Evolutionary conservation across 2,329 filamentous ascomycete genomes (phyloP).

Genomic region (Didymella exigua): DNA sequence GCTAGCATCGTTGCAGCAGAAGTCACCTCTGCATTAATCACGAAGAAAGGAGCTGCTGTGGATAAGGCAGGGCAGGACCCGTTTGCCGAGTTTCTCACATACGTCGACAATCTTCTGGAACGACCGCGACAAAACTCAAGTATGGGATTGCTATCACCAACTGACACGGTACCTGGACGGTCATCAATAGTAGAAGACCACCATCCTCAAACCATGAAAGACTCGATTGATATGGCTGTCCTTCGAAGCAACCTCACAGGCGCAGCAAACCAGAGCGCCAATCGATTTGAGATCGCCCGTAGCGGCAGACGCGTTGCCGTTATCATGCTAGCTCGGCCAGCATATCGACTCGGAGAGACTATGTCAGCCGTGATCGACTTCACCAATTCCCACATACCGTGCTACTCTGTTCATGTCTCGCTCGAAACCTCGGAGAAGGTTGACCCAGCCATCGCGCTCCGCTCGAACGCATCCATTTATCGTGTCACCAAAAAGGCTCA

Average conservation of each 20-base stretch:
- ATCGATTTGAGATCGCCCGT: conserved; percentile 92
- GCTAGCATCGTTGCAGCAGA: conserved; percentile 40
- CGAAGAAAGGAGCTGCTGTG: conserved; percentile 27
- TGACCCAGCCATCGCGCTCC: conserved; percentile 77
- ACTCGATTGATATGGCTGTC: conserved; percentile 90
- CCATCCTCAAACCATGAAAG: conserved; percentile 67
- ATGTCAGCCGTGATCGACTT: conserved; percentile 88
- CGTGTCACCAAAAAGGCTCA: conserved; percentile 85
- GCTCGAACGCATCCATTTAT: conserved; percentile 83
- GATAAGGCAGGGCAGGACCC: conserved; percentile 52
- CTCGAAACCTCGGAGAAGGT: conserved; percentile 88
- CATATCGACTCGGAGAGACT: conserved; percentile 87
- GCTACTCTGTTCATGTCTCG: conserved; percentile 82
- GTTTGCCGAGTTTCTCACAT: conserved; percentile 45
- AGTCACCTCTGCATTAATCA: conserved; percentile 18
- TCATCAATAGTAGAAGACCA: conserved; percentile 63
- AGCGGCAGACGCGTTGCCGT: conserved; percentile 91
- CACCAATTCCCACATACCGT: conserved; percentile 74
- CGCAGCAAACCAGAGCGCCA: conserved; percentile 77
- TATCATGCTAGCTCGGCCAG: conserved; percentile 83
- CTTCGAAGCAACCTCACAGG: conserved; percentile 67
- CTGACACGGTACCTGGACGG: conserved; percentile 57
- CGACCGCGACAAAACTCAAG: conserved; percentile 42
- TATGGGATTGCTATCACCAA: conserved; percentile 72
- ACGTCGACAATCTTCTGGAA: conserved; percentile 56